Evolutionary conservation across 805 yeast genomes (phyloP).

Genomic region (Pichia rugopelliculosa): DNA sequence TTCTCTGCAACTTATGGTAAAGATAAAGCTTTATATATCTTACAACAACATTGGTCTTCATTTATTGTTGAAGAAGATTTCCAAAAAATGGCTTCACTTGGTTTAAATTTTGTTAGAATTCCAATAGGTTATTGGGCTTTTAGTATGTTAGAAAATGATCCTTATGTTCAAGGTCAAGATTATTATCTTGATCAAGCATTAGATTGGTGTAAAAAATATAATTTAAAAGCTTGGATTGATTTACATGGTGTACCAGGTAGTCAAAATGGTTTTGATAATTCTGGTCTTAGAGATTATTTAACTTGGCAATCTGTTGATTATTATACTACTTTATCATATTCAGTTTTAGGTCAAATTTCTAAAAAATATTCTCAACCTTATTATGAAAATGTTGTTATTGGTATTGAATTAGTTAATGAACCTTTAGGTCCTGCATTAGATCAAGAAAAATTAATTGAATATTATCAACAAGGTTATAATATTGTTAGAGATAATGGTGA

Average conservation of each 20-base stretch:
- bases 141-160: slow-evolving; percentile 52
- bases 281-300: slow-evolving; percentile 65
- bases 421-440: slow-evolving; percentile 72
- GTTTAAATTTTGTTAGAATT: slow-evolving; percentile 79
- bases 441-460: slow-evolving; percentile 50
- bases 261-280: slow-evolving; percentile 93
- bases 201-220: slow-evolving; percentile 58
- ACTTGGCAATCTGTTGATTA: slow-evolving; percentile 47
- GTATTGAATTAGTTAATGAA: slow-evolving; percentile 82
- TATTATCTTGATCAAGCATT: slow-evolving; percentile 68
- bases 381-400: slow-evolving; percentile 67
- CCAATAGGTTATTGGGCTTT: slow-evolving; percentile 98
- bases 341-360: slow-evolving; percentile 48
- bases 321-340: slow-evolving; percentile 40
- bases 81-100: slow-evolving; percentile 45
- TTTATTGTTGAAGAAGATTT: slow-evolving; percentile 76
- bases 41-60: slow-evolving; percentile 68
- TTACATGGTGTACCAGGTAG: slow-evolving; percentile 96
- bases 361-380: slow-evolving; percentile 55
- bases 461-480: slow-evolving; percentile 56
- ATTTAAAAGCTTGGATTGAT: slow-evolving; percentile 80
- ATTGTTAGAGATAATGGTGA: slow-evolving; percentile 47
- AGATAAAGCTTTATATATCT: slow-evolving; percentile 41
- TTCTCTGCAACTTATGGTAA: slow-evolving; percentile 54
- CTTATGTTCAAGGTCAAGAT: slow-evolving; percentile 80